A percentile compares a stretch with the other conserved stretches of the same genome.
Conservation (phyloP, 2,329 filamentous ascomycete species). For the Aspergillus sojae region DNA sequence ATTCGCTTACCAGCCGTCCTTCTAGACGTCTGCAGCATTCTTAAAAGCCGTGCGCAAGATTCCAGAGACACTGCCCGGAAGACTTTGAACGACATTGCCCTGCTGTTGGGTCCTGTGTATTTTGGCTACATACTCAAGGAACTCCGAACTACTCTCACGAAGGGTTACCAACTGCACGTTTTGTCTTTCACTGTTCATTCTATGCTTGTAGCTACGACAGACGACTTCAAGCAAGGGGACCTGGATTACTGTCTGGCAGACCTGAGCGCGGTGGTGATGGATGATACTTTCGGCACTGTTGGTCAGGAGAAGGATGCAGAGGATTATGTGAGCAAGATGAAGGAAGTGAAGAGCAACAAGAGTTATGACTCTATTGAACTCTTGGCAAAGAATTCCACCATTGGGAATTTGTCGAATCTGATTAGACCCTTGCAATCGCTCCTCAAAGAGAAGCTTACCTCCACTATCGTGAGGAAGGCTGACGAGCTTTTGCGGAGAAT, state of each 20-base stretch:
- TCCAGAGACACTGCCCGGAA: slow-evolving; percentile 88
- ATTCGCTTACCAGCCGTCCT: slow-evolving; percentile 78
- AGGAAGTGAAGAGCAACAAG: slow-evolving; percentile 97
- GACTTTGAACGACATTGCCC: slow-evolving; percentile 81
- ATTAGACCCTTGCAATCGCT: slow-evolving; percentile 77
- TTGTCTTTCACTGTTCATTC: slow-evolving; percentile 94
- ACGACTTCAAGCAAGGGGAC: slow-evolving; percentile 76
- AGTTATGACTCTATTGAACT: slow-evolving; percentile 97
- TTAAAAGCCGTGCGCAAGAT: slow-evolving; percentile 85
- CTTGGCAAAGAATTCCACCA: slow-evolving; percentile 78
- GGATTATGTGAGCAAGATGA: slow-evolving; percentile 92
- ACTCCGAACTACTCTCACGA: slow-evolving; percentile 76
- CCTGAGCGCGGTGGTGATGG: slow-evolving; percentile 86
- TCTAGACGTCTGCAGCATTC: slow-evolving; percentile 88
- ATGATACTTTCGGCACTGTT: slow-evolving; percentile 90
- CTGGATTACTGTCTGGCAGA: slow-evolving; percentile 83
- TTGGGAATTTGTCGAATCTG: slow-evolving; percentile 72
- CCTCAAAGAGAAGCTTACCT: slow-evolving; percentile 79
- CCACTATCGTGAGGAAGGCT: slow-evolving; percentile 83
- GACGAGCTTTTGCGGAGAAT: slow-evolving; percentile 86
- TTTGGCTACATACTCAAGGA: slow-evolving; percentile 95
- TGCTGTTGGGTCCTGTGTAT: slow-evolving; percentile 76
- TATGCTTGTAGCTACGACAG: slow-evolving; percentile 75
- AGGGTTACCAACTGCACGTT: slow-evolving; percentile 92
- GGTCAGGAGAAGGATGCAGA: slow-evolving; percentile 97